Evolutionary conservation across 371 early-diverging fungal genomes (phyloP).

Genomic region (Mucor irregularis): DNA sequence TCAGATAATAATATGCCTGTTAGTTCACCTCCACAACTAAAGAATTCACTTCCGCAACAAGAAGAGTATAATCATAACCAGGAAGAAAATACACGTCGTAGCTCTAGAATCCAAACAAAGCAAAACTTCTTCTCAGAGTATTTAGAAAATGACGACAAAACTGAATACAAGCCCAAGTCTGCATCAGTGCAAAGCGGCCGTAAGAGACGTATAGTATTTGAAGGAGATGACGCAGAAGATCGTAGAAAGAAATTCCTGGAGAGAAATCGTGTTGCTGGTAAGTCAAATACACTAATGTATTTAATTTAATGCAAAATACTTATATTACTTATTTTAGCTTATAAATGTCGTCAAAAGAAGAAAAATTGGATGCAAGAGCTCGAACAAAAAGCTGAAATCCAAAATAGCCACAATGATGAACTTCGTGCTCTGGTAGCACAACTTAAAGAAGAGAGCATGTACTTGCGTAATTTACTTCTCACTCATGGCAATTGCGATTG

Average conservation of each 20-base stretch:
- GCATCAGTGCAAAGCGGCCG: conserved; percentile 22
- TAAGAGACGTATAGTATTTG: conserved; percentile 35
- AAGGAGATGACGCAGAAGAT: conserved; percentile 39
- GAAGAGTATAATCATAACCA: background rate
- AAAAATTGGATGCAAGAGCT: conserved; percentile 73
- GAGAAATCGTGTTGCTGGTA: conserved; percentile 68
- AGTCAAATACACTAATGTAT: background rate
- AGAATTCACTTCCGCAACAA: background rate
- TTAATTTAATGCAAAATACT: background rate
- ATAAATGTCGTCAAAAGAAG: conserved; percentile 80
- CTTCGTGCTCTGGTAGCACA: conserved; percentile 51
- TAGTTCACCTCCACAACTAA: background rate
- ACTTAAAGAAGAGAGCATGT: conserved; percentile 69
- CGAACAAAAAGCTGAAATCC: conserved; percentile 57
- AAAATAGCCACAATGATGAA: conserved; percentile 55
- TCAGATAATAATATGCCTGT: background rate
- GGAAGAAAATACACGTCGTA: background rate
- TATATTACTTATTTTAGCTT: conserved; percentile 40
- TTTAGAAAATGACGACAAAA: background rate
- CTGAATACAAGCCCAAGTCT: background rate
- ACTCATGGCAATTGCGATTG: conserved; percentile 62
- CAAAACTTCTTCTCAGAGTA: background rate
- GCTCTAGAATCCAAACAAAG: conserved; percentile 5
- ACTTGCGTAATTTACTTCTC: conserved; percentile 63
- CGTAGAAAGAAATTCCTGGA: conserved; percentile 55